Evolutionary conservation across 2,329 filamentous ascomycete genomes (phyloP), one percentile per base, ranked within the genome.

Genomic region (Fusarium bulbicola): DNA sequence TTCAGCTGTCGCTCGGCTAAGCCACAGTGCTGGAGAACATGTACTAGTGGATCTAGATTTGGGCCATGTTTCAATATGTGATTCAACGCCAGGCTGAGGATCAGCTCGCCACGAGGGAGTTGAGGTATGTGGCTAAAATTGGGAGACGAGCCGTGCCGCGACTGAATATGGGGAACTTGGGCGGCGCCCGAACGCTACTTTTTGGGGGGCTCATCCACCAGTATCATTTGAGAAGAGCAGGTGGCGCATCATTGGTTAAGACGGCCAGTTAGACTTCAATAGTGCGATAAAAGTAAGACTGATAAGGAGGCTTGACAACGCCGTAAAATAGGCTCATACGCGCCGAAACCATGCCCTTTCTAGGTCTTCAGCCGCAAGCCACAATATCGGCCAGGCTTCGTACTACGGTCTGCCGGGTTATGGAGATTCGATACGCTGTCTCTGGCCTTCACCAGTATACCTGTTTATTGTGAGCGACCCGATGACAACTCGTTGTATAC

Each of bases 301-400:
- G 1, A 20, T 12, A 20, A 14, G 7, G 6, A 5, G 21, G 21
- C 5, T 46, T 4, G 12, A 5, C 4, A 3, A 5, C 3, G 13
- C 8, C 6, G 16, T 28, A 4, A 21, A 20, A 9, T 20, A 11
- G 32, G 10, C 5, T 8, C 20, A 16, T 36, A 5, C 26, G 10
- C 9, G 7, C 4, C 11, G 28, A 30, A 9, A 20, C 3, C 0
- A 15, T 6, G 1, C 13, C 26, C 13, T 20, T 21, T 21, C 6
- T 3, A 4, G 18, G 14, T 13, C 14, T 13, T 26, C 49, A 53
- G 32, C 49, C 24, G 32, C 10, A 16, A 53, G 49, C n/a, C 49
- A 37, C 49, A 52, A 15, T 11, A 52, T 34, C 24, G 24, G 24
- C 24, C 24, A 24, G 24, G 24, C 24, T 24, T 24, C 24, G 24